A percentile compares a stretch with the other conserved stretches of the same genome.
These are phyloP conservation scores for Athelia sp. DNA, from an alignment of 1,284 basidiomycete species.

Conservation along the genomic window DNA sequence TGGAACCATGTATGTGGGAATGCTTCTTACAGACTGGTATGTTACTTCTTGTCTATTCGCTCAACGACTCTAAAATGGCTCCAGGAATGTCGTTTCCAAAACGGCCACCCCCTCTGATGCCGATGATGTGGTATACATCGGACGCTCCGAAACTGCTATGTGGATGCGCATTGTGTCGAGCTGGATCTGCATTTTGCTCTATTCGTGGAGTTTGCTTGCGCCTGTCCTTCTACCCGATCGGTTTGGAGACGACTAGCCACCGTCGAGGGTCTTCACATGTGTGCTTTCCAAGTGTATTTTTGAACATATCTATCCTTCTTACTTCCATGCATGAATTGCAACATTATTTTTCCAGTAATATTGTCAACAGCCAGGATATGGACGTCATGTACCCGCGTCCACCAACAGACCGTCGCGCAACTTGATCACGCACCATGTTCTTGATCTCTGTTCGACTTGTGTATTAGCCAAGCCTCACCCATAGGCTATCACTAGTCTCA, in stretches of 20 bases:
- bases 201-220: slow-evolving; percentile 87
- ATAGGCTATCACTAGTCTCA: too few relatives aligned
- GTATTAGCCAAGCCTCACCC: too few relatives aligned
- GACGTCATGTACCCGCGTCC: neutral
- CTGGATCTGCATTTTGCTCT: slow-evolving; percentile 90
- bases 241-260: slow-evolving; percentile 26
- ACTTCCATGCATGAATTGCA: too few relatives aligned
- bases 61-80: slow-evolving; percentile 7
- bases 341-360: too few relatives aligned
- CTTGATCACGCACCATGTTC: slow-evolving; percentile 29
- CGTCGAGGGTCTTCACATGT: too few relatives aligned
- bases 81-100: slow-evolving; percentile 72
- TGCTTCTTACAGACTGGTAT: slow-evolving; percentile 98
- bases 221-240: slow-evolving; percentile 87
- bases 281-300: too few relatives aligned
- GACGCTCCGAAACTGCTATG: slow-evolving; percentile 94
- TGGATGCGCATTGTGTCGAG: slow-evolving; percentile 98
- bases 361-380: too few relatives aligned
- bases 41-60: slow-evolving; percentile 23
- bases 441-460: slow-evolving; percentile 27
- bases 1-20: slow-evolving; percentile 96
- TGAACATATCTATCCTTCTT: too few relatives aligned
- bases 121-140: slow-evolving; percentile 86
- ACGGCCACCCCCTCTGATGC: slow-evolving; percentile 41
- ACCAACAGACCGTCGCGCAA: slow-evolving; percentile 21